Evolutionary conservation across 176 grass and related monocot species (phyloP), one percentile per base, ranked within the genome.

Genomic region (Oryza longistaminata): DNA sequence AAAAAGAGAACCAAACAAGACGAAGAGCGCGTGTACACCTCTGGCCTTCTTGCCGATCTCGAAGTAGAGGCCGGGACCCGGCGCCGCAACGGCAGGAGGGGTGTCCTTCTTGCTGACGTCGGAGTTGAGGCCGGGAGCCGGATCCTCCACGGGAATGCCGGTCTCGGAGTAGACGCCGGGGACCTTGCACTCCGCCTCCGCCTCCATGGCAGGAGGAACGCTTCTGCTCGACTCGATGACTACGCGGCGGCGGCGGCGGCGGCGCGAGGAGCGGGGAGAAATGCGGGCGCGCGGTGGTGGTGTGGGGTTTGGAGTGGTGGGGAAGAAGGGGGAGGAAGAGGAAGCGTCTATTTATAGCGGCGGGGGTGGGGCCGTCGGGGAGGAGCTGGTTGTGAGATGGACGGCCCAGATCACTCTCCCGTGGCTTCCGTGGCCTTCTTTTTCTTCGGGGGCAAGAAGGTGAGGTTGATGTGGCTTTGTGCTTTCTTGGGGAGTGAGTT

Each of bases 31-130:
- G 21, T 87, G 2, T 27, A 70, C 13, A 91, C 89, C 89, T 84
- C 87, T 85, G 39, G 92, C 39, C 69, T 91, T 94, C 70, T 77
- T 92, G 34, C 82, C 87, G 74, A 94, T 92, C 40, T 92, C 90
- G 29, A 68, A 81, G 78, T 92, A 94, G 64, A 94, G 78, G 12
- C 90, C 85, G 19, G 90, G 92, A 66, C 89, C 82, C 82, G 71
- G 80, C 42, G 83, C 24, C 8, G 37, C 52, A 19, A 55, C 52
- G 52, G 52, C 17, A 21, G 17, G 52, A 21, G 52, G 52, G 21
- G 52, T 7, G 52, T 55, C 52, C 52, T 53, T 53, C 50, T 55
- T 55, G 52, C 52, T 55, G 52, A 55, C 17, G 15, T 55, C 17
- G 52, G 52, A 55, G 52, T 55, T 17, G 52, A 55, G 52, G 17